Conservation (phyloP, 208 protist genomes). For the Trypanosoma boissoni region DNA sequence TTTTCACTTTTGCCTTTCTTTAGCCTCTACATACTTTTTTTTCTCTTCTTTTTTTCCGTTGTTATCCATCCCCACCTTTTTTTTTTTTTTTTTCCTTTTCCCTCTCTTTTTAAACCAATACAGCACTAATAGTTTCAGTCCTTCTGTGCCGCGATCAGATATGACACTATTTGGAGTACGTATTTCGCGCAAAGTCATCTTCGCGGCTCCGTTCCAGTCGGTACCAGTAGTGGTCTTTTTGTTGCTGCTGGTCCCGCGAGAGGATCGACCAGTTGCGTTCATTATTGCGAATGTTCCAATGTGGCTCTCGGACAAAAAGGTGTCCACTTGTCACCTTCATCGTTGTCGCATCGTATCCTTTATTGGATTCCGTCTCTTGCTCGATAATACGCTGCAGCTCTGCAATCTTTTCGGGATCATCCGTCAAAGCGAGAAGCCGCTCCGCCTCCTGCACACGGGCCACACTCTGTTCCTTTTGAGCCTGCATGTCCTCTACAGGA, state of each 20-base stretch:
- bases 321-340: slow-evolving; percentile 79
- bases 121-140: too few relatives aligned
- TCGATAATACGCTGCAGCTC: slow-evolving; percentile 60
- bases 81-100: slow-evolving; percentile 1
- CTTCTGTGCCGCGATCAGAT: background rate
- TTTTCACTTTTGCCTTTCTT: background rate
- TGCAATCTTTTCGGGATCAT: slow-evolving; percentile 43
- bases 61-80: background rate
- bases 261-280: slow-evolving; percentile 87
- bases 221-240: slow-evolving; percentile 90
- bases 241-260: slow-evolving; percentile 80
- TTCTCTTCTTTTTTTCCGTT: background rate
- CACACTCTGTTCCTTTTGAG: slow-evolving; percentile 7
- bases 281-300: slow-evolving; percentile 86
- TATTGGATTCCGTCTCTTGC: slow-evolving; percentile 49
- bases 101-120: background rate
- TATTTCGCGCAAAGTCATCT: slow-evolving; percentile 81
- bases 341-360: slow-evolving; percentile 52
- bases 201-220: slow-evolving; percentile 75
- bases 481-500: slow-evolving; percentile 8
- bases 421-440: slow-evolving; percentile 42
- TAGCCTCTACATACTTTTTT: background rate
- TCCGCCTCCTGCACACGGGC: slow-evolving; percentile 40
- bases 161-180: slow-evolving; percentile 45
- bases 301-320: slow-evolving; percentile 66